Evolutionary conservation across 768 basidiomycete species (phyloP).

Genomic region (Rhizopogon vesiculosus): DNA sequence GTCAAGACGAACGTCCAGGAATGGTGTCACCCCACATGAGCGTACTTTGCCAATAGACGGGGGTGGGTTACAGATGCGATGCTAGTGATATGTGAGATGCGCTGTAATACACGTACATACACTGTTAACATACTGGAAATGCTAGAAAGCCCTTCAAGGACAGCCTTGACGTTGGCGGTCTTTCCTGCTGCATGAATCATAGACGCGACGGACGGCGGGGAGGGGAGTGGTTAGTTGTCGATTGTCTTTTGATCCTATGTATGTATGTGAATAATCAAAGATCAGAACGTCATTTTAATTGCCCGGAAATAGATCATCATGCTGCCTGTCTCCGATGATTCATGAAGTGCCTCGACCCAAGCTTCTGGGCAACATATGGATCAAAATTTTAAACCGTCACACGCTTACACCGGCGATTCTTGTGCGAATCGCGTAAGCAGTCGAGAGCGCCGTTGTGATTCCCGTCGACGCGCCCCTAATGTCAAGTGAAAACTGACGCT

Average conservation of each 20-base stretch:
- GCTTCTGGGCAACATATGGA: too few species aligned
- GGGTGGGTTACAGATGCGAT: slow-evolving; percentile 62
- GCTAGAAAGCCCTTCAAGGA: slow-evolving; percentile 29
- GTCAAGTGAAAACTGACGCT: too few species aligned
- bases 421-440: too few species aligned
- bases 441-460: too few species aligned
- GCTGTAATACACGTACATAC: not conserved
- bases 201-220: not conserved
- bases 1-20: slow-evolving; percentile 63
- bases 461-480: too few species aligned
- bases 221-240: not conserved
- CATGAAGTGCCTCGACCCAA: too few species aligned
- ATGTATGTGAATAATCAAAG: too few species aligned
- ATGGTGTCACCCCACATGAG: slow-evolving; percentile 63
- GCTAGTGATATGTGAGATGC: slow-evolving; percentile 12
- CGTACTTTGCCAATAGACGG: slow-evolving; percentile 65
- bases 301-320: too few species aligned
- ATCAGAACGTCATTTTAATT: not conserved
- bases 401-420: too few species aligned
- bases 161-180: slow-evolving; percentile 26
- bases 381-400: too few species aligned
- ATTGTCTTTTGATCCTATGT: too few species aligned
- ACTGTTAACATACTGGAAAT: slow-evolving; percentile 30
- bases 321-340: too few species aligned
- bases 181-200: slow-evolving; percentile 1